Evolutionary conservation across 495 filamentous ascomycete species (phyloP), one percentile per base, ranked within the genome.

Genomic region (Talaromyces trachyspermus): DNA sequence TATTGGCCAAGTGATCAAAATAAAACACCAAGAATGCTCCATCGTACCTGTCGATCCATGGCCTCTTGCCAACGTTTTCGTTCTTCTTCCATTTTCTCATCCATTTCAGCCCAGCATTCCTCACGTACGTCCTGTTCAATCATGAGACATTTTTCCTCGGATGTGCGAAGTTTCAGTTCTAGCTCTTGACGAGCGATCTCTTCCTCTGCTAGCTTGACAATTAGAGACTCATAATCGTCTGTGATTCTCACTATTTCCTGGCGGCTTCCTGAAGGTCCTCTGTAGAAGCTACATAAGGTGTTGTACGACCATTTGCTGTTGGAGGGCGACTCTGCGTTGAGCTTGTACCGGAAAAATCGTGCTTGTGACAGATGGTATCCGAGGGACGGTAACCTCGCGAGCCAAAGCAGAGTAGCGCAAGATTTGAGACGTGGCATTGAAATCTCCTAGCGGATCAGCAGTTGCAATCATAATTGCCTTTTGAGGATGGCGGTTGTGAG

Each of bases 391-490:
- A 12, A 96, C 84, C 66, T 98, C 92, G 2, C 88, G 80, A 0
- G 92, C 94, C 4, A 97, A 75, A 7, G 92, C 94, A 20, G 89
- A 95, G 60, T 98, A 98, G 11, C 92, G 85, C 4, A 98, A 71
- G 26, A 98, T 97, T 62, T 98, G 92, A 18, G 86, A 89, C 0
- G 94, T 97, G 15, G 92, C 88, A 55, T 97, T 96, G 71, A 88
- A 95, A 61, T 98, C 92, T 10, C 94, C 92, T 12, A 86, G 56
- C 0, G 92, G 91, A 58, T 98, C 92, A 0, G 94, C 92, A 1
- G 92, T 95, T 15, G 97, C 94, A 35, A 97, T 85, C 92, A 98
- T 97, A 56, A 91, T 78, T 0, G 85, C 87, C 60, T 88, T 92
- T 61, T 95, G 91, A 0, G 88, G 83, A 42, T 76, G 68, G n/a